Evolutionary conservation across 169 alveolate genomes (phyloP), one percentile per base, ranked within the genome.

Genomic region (Plasmodium vivax): DNA sequence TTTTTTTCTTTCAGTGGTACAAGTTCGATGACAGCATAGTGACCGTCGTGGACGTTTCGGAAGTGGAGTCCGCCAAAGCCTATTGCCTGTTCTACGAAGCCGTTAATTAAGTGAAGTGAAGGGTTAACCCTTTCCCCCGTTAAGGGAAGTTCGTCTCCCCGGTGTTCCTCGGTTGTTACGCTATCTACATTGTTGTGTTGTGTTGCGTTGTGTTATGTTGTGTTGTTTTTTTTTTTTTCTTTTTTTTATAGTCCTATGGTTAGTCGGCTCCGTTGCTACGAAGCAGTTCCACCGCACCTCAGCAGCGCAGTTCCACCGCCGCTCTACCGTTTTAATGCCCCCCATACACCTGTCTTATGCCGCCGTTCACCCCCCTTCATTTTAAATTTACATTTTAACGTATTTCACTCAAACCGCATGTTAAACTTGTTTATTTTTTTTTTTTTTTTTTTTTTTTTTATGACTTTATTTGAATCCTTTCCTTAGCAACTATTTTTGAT

Each of bases 51-150:
- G 93, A 85, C 43, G 62, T 75, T 85, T 71, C 51, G 43, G 93
- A 85, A 85, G 93, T 85, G 62, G 93, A 74, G 62, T 85, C 93
- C 12, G 75, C 85, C 80, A 85, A 85, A 85, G 93, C 93, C 1
- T 85, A 85, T 85, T 85, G 93, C 45, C 93, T 85, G 36, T 85
- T 85, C 81, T 85, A 85, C 36, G 77, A 85, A 85, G 93, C 71
- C 79, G 80, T 54, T 85, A 85, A 85, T 74, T 85, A 41, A 85
- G 30, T 32, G 68, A 16, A 83, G 32, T 30, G 58, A 51, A 14
- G 62, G 23, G 62, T 14, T 51, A 51, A 54, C 71, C 73, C 43
- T 56, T 83, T 83, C 43, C 45, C 32, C 77, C 41, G 5, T 19
- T 68, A 8, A 23, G 4, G 23, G 9, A 23, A 68, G 19, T 23